These are phyloP conservation scores for Colletotrichum tabaci DNA, from an alignment of 2,329 filamentous ascomycete genomes.

Conservation along the genomic window DNA sequence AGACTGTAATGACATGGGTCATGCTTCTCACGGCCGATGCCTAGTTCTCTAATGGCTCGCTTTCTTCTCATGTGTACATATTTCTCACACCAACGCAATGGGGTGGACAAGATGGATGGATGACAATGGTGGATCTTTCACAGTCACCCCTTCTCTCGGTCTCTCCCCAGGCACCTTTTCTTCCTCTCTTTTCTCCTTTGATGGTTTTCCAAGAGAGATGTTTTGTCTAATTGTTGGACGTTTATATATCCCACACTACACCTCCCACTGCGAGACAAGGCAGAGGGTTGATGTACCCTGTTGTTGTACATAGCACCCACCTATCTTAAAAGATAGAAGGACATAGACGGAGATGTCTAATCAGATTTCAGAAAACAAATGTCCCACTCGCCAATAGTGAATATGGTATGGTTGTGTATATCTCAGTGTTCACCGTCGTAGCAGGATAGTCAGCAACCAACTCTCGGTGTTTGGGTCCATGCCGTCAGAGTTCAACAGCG, in stretches of 20 bases:
- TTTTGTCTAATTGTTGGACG: slow-evolving; percentile 41
- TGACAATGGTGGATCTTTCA: slow-evolving; percentile 4
- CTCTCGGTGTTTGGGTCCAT: neutral
- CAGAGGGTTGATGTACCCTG: slow-evolving; percentile 29
- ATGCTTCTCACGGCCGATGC: slow-evolving; percentile 34
- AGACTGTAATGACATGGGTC: slow-evolving; percentile 18
- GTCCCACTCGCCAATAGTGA: neutral
- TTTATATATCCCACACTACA: slow-evolving; percentile 35
- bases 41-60: slow-evolving; percentile 31
- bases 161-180: slow-evolving; percentile 13
- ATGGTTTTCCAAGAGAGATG: neutral
- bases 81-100: slow-evolving; percentile 36
- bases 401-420: too few species aligned
- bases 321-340: slow-evolving; percentile 31
- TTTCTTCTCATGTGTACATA: slow-evolving; percentile 41
- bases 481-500: too few species aligned
- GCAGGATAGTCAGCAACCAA: neutral
- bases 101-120: slow-evolving; percentile 5
- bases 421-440: too few species aligned
- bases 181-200: neutral
- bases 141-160: neutral
- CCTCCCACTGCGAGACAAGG: slow-evolving; percentile 36
- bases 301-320: slow-evolving; percentile 38
- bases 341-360: slow-evolving; percentile 40
- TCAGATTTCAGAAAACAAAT: slow-evolving; percentile 29